Percentiles rank a stretch among this genome's conserved stretches.
Evolutionary conservation across 1,139 yeast species (phyloP).

Genomic region (Geotrichum cucujoidarum): DNA sequence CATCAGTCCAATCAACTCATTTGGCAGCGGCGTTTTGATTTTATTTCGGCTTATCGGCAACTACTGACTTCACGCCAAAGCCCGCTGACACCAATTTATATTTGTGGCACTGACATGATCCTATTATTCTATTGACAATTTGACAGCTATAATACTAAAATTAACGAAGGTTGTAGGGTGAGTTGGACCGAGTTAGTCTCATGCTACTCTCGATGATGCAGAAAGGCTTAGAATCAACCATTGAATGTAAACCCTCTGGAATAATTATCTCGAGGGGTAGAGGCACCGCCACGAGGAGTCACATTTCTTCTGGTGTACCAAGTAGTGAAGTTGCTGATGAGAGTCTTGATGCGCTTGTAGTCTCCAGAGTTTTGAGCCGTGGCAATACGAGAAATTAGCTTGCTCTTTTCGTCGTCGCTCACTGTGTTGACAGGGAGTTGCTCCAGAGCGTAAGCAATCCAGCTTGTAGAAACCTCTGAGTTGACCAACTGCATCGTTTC

Average conservation of each 20-base stretch:
- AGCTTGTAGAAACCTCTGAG: constrained; percentile 42
- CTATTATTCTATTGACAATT: too few species aligned
- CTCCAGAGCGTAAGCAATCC: constrained; percentile 57
- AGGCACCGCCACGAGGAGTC: constrained; percentile 8
- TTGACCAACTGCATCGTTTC: constrained; percentile 58
- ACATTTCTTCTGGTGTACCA: constrained; percentile 82
- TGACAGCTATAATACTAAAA: too few species aligned
- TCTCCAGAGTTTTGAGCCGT: constrained; percentile 65
- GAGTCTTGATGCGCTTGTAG: constrained; percentile 63
- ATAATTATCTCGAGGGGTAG: constrained; percentile 5
- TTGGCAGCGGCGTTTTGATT: too few species aligned
- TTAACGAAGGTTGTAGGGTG: too few species aligned
- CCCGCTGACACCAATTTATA: too few species aligned
- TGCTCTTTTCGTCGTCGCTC: constrained; percentile 58
- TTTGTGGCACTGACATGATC: too few species aligned
- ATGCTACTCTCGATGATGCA: too few species aligned
- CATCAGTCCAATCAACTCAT: too few species aligned
- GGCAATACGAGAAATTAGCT: constrained; percentile 52
- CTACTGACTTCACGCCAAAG: too few species aligned
- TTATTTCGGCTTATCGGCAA: too few species aligned
- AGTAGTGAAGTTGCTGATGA: constrained; percentile 67
- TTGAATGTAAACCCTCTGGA: constrained; percentile 6
- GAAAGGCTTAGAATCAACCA: too few species aligned
- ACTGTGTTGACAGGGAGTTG: constrained; percentile 57
- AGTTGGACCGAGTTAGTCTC: too few species aligned